Percentiles rank a stretch among this genome's conserved stretches.
phyloP scores from a whole-genome alignment of 108 stramenopile genomes.

The Pseudonitzschia multiseries region DNA sequence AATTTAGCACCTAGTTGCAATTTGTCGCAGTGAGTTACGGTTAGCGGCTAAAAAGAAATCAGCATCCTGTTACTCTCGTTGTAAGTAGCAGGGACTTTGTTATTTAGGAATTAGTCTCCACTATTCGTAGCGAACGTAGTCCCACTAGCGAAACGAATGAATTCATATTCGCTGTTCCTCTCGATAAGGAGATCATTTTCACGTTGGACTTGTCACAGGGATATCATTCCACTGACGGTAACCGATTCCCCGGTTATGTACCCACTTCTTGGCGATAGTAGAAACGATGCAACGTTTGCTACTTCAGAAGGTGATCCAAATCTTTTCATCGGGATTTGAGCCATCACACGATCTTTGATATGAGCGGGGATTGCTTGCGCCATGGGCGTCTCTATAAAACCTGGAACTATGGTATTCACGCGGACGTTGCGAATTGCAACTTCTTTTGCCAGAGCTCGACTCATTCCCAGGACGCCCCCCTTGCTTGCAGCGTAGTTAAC shows the following conservation, averaged over 20 bases:
- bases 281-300: slow-evolving; percentile 56
- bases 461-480: slow-evolving; percentile 74
- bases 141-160: neutral
- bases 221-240: slow-evolving; percentile 68
- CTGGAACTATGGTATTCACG: slow-evolving; percentile 75
- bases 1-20: neutral
- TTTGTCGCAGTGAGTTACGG: neutral
- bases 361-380: slow-evolving; percentile 55
- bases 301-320: slow-evolving; percentile 68
- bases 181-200: neutral
- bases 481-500: slow-evolving; percentile 84
- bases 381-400: slow-evolving; percentile 83
- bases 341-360: slow-evolving; percentile 35
- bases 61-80: neutral
- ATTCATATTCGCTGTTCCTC: neutral
- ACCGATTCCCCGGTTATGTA: slow-evolving; percentile 75
- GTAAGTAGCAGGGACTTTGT: neutral
- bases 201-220: slow-evolving; percentile 26
- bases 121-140: too few species aligned
- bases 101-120: too few species aligned
- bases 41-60: neutral
- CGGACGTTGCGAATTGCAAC: slow-evolving; percentile 52
- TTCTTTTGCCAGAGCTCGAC: slow-evolving; percentile 73
- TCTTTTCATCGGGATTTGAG: slow-evolving; percentile 49
- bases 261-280: slow-evolving; percentile 59